Evolutionary conservation across 2,329 filamentous ascomycete species (phyloP).

Genomic region (Pseudogymnoascus sp.): DNA sequence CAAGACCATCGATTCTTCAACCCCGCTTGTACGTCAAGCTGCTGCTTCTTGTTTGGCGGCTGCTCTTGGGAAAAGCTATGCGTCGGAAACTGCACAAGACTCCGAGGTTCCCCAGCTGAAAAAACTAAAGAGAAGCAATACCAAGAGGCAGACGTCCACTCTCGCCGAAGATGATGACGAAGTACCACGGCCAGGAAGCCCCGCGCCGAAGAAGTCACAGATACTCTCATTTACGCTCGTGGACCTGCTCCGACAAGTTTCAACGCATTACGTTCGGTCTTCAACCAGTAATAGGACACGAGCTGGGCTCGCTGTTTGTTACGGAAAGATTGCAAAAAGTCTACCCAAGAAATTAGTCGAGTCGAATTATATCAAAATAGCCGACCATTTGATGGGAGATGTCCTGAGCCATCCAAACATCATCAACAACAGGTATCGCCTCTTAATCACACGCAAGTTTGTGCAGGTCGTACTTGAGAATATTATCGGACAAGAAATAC

Average conservation of each 20-base stretch:
- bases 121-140: constrained; percentile 67
- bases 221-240: constrained; percentile 65
- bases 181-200: constrained; percentile 59
- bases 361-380: constrained; percentile 70
- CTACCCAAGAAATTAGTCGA: constrained; percentile 80
- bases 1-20: constrained; percentile 76
- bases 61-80: constrained; percentile 73
- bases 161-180: constrained; percentile 68
- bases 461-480: constrained; percentile 78
- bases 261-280: constrained; percentile 68
- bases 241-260: constrained; percentile 73
- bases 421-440: constrained; percentile 75
- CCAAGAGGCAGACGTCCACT: constrained; percentile 38
- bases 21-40: constrained; percentile 69
- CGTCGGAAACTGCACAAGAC: constrained; percentile 46
- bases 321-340: constrained; percentile 68
- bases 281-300: constrained; percentile 73
- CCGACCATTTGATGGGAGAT: constrained; percentile 72
- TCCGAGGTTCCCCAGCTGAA: constrained; percentile 50
- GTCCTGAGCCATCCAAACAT: constrained; percentile 69
- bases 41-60: constrained; percentile 79
- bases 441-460: constrained; percentile 76
- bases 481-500: constrained; percentile 68
- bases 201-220: constrained; percentile 64
- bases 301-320: constrained; percentile 79